These are phyloP conservation scores for Leucaena leucocephala DNA, from an alignment of 306 rosid species.

Conservation along the genomic window DNA sequence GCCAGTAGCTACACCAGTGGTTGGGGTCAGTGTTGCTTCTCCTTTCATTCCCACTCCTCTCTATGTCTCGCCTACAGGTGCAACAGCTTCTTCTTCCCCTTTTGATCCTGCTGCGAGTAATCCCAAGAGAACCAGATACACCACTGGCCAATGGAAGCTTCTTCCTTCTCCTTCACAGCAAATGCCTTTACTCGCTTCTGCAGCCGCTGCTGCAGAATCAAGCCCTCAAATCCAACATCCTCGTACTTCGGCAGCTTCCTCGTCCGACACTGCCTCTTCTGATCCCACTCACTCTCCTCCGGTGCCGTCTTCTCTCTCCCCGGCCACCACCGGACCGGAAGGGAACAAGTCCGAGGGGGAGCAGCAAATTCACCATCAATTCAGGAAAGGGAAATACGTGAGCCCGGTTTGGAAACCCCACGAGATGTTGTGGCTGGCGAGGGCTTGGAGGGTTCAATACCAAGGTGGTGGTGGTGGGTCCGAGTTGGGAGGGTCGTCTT, in stretches of 20 bases:
- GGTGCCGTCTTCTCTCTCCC: slow-evolving; percentile 38
- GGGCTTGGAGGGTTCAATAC: slow-evolving; percentile 83
- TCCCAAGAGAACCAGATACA: slow-evolving; percentile 72
- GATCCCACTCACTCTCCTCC: slow-evolving; percentile 73
- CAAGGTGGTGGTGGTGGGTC: slow-evolving; percentile 45
- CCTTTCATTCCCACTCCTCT: slow-evolving; percentile 59
- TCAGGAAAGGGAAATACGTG: slow-evolving; percentile 86
- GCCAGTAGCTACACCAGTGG: slow-evolving; percentile 2
- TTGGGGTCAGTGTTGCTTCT: slow-evolving; percentile 42
- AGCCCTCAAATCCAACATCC: slow-evolving; percentile 42
- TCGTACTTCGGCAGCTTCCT: slow-evolving; percentile 46
- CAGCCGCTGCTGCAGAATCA: slow-evolving; percentile 42
- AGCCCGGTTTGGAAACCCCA: slow-evolving; percentile 98
- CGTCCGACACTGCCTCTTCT: slow-evolving; percentile 79
- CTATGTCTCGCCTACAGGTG: slow-evolving; percentile 52
- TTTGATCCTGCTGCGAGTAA: slow-evolving; percentile 55
- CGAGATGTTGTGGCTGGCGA: slow-evolving; percentile 93
- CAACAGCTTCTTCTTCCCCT: slow-evolving; percentile 52
- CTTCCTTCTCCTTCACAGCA: slow-evolving; percentile 77
- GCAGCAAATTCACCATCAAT: slow-evolving; percentile 56
- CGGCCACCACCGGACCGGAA: slow-evolving; percentile 50
- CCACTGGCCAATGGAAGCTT: slow-evolving; percentile 89
- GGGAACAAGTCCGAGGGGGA: slow-evolving; percentile 55
- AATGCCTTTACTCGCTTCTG: slow-evolving; percentile 39
- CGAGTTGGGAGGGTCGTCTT: slow-evolving; percentile 46